A percentile compares a stretch with the other conserved stretches of the same genome.
Conservation (phyloP, 306 rosid genomes). For the Gillenia trifoliata region DNA sequence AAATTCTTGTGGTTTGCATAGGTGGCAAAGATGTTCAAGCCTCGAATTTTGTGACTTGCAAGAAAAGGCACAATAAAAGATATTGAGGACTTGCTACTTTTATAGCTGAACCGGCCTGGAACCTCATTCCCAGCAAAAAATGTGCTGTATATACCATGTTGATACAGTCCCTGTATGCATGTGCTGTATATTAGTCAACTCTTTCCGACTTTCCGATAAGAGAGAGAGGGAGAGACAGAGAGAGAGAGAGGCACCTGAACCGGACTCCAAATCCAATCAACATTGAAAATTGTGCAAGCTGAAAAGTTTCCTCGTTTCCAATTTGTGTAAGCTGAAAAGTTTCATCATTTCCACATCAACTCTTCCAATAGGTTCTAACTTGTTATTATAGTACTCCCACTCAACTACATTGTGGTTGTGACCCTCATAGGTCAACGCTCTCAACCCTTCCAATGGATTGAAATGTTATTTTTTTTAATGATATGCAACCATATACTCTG, state of each 20-base stretch:
- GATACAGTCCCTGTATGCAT: background rate
- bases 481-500: background rate
- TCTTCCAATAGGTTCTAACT: background rate
- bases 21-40: background rate
- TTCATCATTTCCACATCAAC: background rate
- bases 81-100: background rate
- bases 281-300: fast-evolving
- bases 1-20: background rate
- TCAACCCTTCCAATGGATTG: background rate
- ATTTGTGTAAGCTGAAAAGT: background rate
- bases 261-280: background rate
- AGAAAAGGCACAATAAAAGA: background rate
- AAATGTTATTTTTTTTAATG: background rate
- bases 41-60: background rate
- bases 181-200: background rate
- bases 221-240: background rate
- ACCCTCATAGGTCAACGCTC: fast-evolving
- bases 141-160: background rate
- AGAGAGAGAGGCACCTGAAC: background rate
- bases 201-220: background rate
- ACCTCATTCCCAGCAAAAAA: background rate
- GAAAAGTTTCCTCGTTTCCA: background rate
- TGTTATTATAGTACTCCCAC: fast-evolving
- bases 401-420: background rate
- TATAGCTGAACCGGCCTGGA: background rate